Evolutionary conservation across 257 asterid genomes (phyloP).

Genomic region (Nicotiana undulata): DNA sequence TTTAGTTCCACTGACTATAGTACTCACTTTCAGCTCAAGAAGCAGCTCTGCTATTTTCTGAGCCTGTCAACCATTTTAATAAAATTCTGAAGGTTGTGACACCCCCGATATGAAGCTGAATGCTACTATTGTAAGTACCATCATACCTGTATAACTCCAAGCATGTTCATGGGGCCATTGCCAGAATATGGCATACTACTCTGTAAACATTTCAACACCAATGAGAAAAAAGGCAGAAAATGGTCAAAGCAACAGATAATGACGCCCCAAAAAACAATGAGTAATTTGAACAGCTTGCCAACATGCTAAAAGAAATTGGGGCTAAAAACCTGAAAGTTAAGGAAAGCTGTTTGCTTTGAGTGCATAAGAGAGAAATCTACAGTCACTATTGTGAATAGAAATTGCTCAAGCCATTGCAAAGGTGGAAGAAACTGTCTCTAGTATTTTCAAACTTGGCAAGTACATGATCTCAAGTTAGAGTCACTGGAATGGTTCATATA

Average conservation of each 20-base stretch:
- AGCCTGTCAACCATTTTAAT: constrained; percentile 42
- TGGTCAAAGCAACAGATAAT: neutral
- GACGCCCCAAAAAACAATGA: neutral
- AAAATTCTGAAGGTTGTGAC: neutral
- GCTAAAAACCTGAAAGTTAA: neutral
- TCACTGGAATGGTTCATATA: neutral
- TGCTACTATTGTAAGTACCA: neutral
- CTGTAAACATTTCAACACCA: constrained; percentile 23
- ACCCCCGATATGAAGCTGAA: neutral
- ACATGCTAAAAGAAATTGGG: neutral
- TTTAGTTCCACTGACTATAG: constrained; percentile 56
- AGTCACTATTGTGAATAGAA: neutral
- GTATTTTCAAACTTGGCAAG: neutral
- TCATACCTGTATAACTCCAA: constrained; percentile 67
- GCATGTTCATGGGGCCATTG: constrained; percentile 67
- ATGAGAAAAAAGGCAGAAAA: neutral
- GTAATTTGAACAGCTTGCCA: neutral
- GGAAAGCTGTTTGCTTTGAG: neutral
- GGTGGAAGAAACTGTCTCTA: neutral
- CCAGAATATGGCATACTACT: constrained; percentile 29
- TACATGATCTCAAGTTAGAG: neutral
- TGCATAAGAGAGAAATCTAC: neutral
- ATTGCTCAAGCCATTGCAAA: neutral
- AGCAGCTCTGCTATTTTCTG: constrained; percentile 87
- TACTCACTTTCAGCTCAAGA: constrained; percentile 64